These are phyloP conservation scores for Lactarius trivialis DNA, from an alignment of 768 basidiomycete genomes.

Conservation along the genomic window DNA sequence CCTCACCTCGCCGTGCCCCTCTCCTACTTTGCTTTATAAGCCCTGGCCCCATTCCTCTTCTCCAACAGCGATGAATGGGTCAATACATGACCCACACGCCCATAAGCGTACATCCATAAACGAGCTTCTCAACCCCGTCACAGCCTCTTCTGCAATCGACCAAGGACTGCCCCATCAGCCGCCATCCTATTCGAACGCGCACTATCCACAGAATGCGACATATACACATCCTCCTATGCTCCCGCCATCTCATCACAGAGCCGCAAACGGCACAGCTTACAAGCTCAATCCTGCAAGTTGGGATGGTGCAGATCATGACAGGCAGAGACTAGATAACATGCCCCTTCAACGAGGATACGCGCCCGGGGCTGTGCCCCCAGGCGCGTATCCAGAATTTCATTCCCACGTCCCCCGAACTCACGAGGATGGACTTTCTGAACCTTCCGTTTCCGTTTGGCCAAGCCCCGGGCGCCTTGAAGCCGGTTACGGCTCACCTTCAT, in stretches of 20 bases:
- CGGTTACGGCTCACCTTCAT: conserved; percentile 41
- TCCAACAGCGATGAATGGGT: conserved; percentile 32
- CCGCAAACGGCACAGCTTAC: conserved; percentile 31
- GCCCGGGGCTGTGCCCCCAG: conserved; percentile 15
- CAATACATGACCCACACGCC: conserved; percentile 35
- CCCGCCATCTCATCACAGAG: conserved; percentile 16
- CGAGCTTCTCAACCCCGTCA: conserved; percentile 45
- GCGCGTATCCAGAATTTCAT: conserved; percentile 26
- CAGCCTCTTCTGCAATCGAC: conserved; percentile 29
- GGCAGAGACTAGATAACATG: conserved; percentile 18
- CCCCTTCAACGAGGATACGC: conserved; percentile 13
- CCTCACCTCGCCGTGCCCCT: background rate
- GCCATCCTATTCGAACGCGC: conserved; percentile 3
- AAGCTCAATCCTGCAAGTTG: conserved; percentile 60
- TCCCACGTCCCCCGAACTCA: conserved; percentile 17
- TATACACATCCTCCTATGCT: conserved; percentile 22
- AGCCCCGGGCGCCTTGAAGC: conserved; percentile 33
- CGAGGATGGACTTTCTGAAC: conserved; percentile 26
- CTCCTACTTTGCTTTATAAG: background rate
- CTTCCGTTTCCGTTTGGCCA: conserved; percentile 25
- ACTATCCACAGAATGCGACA: conserved; percentile 15
- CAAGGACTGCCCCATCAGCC: conserved; percentile 27
- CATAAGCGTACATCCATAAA: conserved; percentile 46
- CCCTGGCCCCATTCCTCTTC: background rate
- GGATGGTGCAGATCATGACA: conserved; percentile 38